These are phyloP conservation scores for Camelina laxa DNA, from an alignment of 345 rosid genomes.

Conservation along the genomic window DNA sequence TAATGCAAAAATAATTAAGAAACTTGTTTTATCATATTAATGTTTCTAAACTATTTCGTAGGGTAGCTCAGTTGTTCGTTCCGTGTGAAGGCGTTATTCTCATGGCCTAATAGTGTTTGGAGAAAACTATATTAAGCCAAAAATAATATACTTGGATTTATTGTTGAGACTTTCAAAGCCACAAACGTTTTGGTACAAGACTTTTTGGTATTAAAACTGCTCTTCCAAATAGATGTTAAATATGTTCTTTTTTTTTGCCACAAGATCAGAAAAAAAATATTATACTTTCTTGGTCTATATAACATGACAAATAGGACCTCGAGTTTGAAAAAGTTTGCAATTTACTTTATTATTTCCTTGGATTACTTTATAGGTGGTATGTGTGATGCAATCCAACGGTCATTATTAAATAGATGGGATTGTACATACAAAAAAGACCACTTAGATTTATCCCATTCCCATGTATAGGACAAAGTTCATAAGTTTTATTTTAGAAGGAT, in stretches of 20 bases:
- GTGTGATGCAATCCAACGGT: slow-evolving; percentile 12
- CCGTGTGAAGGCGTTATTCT: slow-evolving; percentile 19
- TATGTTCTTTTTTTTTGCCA: neutral
- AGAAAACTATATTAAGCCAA: neutral
- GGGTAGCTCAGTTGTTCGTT: slow-evolving; percentile 30
- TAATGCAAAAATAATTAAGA: neutral
- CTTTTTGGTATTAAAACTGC: neutral
- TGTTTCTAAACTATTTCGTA: slow-evolving; percentile 12
- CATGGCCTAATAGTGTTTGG: slow-evolving; percentile 20
- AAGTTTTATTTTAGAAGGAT: slow-evolving; percentile 6
- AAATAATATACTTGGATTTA: neutral
- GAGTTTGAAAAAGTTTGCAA: neutral
- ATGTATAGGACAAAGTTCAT: neutral
- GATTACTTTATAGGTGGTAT: slow-evolving; percentile 17
- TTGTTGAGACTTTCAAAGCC: neutral
- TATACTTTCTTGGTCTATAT: neutral
- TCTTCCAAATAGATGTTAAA: neutral
- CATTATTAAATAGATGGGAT: slow-evolving; percentile 21
- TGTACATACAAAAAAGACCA: neutral
- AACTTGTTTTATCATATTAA: neutral
- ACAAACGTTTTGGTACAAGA: neutral
- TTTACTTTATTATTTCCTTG: neutral
- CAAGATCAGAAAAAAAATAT: neutral
- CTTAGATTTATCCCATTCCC: neutral
- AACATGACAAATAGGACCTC: neutral